A percentile compares a stretch with the other conserved stretches of the same genome.
These are phyloP conservation scores for Penicillium sp. DNA, from an alignment of 2,329 filamentous ascomycete genomes.

Conservation along the genomic window DNA sequence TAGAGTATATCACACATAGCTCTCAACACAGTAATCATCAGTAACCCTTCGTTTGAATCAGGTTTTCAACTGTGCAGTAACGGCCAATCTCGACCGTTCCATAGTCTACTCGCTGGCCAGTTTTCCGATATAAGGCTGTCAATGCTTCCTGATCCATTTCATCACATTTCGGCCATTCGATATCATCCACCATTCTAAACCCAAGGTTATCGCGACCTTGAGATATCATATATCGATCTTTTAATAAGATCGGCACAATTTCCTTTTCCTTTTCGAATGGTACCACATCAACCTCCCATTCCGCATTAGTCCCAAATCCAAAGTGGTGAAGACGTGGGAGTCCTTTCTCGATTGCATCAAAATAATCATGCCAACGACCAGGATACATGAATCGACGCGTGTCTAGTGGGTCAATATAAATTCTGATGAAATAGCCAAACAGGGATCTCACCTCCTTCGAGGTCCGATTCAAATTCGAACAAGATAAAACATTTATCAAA, in stretches of 20 bases:
- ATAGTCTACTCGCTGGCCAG: not conserved
- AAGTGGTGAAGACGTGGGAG: not conserved
- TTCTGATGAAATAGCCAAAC: not conserved
- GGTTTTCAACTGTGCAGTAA: not conserved
- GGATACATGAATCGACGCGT: not conserved
- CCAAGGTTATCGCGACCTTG: no score
- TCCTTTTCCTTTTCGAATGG: not conserved
- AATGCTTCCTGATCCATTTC: not conserved
- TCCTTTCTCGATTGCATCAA: not conserved
- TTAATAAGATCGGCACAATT: not conserved
- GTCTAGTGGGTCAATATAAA: not conserved
- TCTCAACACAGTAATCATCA: no score
- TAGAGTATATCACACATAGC: no score
- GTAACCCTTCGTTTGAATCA: not conserved
- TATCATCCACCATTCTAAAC: no score
- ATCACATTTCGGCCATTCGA: not conserved
- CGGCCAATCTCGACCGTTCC: not conserved
- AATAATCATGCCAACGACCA: not conserved
- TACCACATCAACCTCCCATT: not conserved
- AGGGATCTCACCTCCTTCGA: not conserved
- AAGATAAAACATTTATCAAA: not conserved
- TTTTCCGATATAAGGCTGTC: not conserved
- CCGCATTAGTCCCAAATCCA: not conserved
- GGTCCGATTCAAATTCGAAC: not conserved
- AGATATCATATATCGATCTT: not conserved